A percentile compares a stretch with the other conserved stretches of the same genome.
phyloP scores from a whole-genome alignment of 768 basidiomycete species.

The Psilocybe subaeruginosa region DNA sequence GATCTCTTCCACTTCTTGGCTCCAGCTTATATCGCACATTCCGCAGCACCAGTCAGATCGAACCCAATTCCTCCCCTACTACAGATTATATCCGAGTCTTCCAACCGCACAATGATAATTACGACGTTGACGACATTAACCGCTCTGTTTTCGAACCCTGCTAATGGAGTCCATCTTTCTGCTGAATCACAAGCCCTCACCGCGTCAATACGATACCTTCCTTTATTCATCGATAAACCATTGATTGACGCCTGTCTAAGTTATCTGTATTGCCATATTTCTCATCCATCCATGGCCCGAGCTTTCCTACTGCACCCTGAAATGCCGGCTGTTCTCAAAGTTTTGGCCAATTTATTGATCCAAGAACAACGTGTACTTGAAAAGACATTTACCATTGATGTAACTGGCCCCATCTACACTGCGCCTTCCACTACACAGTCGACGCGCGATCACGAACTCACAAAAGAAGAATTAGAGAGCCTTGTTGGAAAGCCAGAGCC shows the following conservation, averaged over 20 bases:
- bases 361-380: conserved; percentile 64
- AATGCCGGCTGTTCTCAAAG: conserved; percentile 69
- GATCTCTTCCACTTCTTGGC: conserved; percentile 74
- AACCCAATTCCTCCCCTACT: conserved; percentile 63
- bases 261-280: conserved; percentile 76
- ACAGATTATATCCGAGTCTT: conserved; percentile 55
- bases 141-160: conserved; percentile 60
- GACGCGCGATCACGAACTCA: conserved; percentile 66
- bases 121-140: conserved; percentile 63
- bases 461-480: conserved; percentile 66
- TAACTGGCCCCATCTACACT: conserved; percentile 61
- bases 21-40: conserved; percentile 39
- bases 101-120: conserved; percentile 79
- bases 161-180: conserved; percentile 56
- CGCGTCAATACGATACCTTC: conserved; percentile 71
- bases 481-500: conserved; percentile 69
- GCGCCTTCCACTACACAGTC: conserved; percentile 52
- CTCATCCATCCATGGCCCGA: conserved; percentile 74
- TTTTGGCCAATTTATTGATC: conserved; percentile 70
- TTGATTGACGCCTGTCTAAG: conserved; percentile 75
- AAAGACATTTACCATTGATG: conserved; percentile 64
- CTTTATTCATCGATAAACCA: conserved; percentile 69
- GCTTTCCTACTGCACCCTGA: conserved; percentile 73
- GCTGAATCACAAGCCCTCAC: conserved; percentile 61
- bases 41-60: conserved; percentile 32